These are phyloP conservation scores for Aeminium ludgeri DNA, from an alignment of 495 filamentous ascomycete species.

Conservation along the genomic window DNA sequence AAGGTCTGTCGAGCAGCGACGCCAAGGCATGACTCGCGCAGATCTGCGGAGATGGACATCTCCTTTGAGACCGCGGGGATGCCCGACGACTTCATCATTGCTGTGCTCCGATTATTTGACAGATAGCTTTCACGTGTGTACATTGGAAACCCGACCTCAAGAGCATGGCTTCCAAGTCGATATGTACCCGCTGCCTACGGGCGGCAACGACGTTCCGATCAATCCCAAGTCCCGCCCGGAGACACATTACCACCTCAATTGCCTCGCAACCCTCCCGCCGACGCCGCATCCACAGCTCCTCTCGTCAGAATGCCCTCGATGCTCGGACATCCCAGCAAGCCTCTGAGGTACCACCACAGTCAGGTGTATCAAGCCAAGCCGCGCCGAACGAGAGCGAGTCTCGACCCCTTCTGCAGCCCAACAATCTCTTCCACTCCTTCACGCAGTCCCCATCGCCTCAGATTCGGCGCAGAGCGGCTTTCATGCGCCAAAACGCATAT, in stretches of 20 bases:
- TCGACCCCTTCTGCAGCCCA: conserved; percentile 41
- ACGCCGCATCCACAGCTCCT: conserved; percentile 4
- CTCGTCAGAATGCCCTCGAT: neutral
- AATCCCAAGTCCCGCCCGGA: neutral
- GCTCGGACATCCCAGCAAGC: neutral
- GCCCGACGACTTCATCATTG: no score
- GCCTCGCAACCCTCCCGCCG: neutral
- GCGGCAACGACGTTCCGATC: neutral
- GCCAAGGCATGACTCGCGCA: no score
- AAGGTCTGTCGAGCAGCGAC: no score
- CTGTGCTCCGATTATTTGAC: no score
- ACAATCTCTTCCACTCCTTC: conserved; percentile 88
- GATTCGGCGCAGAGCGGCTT: conserved; percentile 70
- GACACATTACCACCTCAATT: conserved; percentile 2
- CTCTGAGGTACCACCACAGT: no score
- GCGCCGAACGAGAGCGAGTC: no score
- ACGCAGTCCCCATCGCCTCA: conserved; percentile 69
- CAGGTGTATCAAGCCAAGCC: no score
- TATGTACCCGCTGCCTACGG: conserved; percentile 10
- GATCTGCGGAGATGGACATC: no score
- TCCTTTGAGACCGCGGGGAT: no score
- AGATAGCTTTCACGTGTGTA: no score
- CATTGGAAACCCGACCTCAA: no score
- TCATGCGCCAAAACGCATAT: conserved; percentile 76
- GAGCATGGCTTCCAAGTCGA: conserved; percentile 4